Percentiles rank a stretch among this genome's conserved stretches.
These are phyloP conservation scores for Geotrichum histeridarum DNA, from an alignment of 1,139 yeast species.

Conservation along the genomic window DNA sequence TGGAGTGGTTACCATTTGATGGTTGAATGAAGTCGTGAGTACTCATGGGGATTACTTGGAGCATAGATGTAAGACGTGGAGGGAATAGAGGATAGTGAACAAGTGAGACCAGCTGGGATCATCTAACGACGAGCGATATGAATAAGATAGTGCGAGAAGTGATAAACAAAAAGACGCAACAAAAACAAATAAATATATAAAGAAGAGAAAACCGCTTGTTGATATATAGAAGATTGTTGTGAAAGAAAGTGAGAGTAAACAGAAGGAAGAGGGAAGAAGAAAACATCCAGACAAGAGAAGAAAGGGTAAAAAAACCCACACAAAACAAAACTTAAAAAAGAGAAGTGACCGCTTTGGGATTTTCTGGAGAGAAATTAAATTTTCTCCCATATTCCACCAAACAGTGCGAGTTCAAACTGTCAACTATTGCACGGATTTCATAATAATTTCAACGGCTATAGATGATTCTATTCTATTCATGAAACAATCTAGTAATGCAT, in stretches of 20 bases:
- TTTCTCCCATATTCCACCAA: background rate
- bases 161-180: background rate
- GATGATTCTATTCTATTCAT: too few relatives aligned
- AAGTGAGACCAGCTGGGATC: background rate
- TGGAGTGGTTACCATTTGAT: slow-evolving; percentile 32
- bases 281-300: background rate
- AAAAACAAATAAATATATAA: background rate
- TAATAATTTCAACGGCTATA: too few relatives aligned
- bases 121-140: background rate
- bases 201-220: background rate
- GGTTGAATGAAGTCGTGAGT: slow-evolving; percentile 7
- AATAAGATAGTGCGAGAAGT: background rate
- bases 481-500: too few relatives aligned
- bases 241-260: background rate
- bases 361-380: background rate
- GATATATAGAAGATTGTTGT: background rate
- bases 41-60: slow-evolving; percentile 14
- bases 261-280: background rate
- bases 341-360: background rate
- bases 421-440: too few relatives aligned
- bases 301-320: background rate
- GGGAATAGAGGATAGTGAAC: background rate
- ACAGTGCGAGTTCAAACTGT: too few relatives aligned
- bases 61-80: slow-evolving; percentile 5
- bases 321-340: background rate